Base-by-base conservation (phyloP, 2,329 filamentous ascomycete species). In the Aureobasidium pullulans region DNA sequence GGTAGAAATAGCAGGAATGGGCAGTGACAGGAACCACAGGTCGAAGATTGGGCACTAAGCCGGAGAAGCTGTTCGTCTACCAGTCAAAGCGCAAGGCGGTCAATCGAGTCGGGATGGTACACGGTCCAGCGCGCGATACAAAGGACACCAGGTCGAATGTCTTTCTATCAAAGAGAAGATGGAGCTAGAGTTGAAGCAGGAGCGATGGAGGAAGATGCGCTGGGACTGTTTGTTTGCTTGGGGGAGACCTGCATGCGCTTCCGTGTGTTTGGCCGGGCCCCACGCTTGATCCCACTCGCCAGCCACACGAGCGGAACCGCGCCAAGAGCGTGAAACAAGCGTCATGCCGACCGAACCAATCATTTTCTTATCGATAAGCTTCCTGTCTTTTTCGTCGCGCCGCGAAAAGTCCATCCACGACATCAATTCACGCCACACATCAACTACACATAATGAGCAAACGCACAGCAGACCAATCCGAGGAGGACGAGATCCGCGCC, bases 361-460 rank as follows among this genome's bases (percentile, higher is more conserved):
- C 42, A 23, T 44, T 39, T 48, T n/a, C 49, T 56, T 60, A 60
- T 60, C 58, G 58, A 60, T 60, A 60, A 47, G 16, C 32, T 6
- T 6, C 8, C 13, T 2, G 1, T 29, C 16, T 16, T 40, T 48
- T 36, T 29, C 29, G 15, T 34, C 10, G 40, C 54, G 42, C 15
- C 32, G 11, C 10, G 49, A 57, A 37, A 44, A 47, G 37, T n/a
- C 39, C 16, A 23, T 53, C 49, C 11, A 10, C 28, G 6, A 11
- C 31, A 19, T 60, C 60, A 43, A 57, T 49, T 58, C 64, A 62
- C 64, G 61, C 62, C 57, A 53, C 64, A 60, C 37, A 63, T 29
- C 62, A n/a, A 66, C 63, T 16, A 46, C 37, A 40, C 64, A 75
- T 59, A 59, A 86, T 86, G 84, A 79, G 81, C 44, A 86, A 86